Evolutionary conservation across 1,139 yeast genomes (phyloP), one percentile per base, ranked within the genome.

Genomic region (Hyphopichia pseudoburtonii): DNA sequence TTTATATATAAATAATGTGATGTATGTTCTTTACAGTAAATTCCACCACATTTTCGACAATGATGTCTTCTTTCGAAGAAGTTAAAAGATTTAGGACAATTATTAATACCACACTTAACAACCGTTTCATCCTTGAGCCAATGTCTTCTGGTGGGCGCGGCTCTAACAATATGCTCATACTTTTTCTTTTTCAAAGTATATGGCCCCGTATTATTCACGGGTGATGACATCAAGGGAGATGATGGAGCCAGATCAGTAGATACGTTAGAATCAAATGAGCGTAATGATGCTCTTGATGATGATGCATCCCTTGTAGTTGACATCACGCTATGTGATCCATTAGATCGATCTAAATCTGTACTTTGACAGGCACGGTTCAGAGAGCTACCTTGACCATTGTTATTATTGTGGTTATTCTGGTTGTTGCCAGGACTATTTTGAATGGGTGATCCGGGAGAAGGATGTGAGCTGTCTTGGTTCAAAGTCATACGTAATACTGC

Each of bases 41-140:
- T 77, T 22, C 88, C 95, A 15, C 97, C 97, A 65, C 97, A 90
- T 54, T 86, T 83, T 36, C 97, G 76, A 57, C 97, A 90, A 62
- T 90, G 97, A 56, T 90, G 97, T 41, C 94, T 79, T 45, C 97
- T 76, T 50, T 89, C 95, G 59, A 87, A 78, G 52, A 85, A 80
- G 34, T 86, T 79, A 59, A 86, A 78, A 39, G 74, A 57, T 59
- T 75, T 75, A 40, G 71, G 66, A 62, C 97, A 89, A n/a, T 46
- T 11, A 2, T 56, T 49, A 18, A 75, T 73, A n/a, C 76, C 73
- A 57, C 97, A 89, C 34, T 76, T 70, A 32, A 67, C 62, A 21
- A 86, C 78, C 12, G 74, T 57, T 33, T 74, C 75, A 57, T 89
- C 95, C 28, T 86, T 80, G 34, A 80, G 67, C 97, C 97, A 89